phyloP scores from a whole-genome alignment of 73 alveolate species.

The Paramecium biaurelia region DNA sequence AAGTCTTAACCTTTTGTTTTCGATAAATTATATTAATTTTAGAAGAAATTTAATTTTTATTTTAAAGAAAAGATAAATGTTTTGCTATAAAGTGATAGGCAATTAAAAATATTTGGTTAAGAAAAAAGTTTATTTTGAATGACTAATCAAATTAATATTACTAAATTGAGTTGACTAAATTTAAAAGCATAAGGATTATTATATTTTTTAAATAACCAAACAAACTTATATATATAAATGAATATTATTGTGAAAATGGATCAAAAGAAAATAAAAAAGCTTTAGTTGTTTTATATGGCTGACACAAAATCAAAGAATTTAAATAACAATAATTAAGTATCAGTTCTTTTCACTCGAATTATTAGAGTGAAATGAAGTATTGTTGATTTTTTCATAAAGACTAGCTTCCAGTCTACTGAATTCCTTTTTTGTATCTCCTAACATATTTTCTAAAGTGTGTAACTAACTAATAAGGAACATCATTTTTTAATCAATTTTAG shows the following conservation, averaged over 20 bases:
- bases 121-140: neutral
- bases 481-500: conserved; percentile 52
- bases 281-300: neutral
- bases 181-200: neutral
- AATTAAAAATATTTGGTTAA: neutral
- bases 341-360: conserved; percentile 37
- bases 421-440: conserved; percentile 49
- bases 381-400: conserved; percentile 43
- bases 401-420: conserved; percentile 44
- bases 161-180: neutral
- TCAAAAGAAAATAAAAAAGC: neutral
- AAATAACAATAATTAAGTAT: neutral
- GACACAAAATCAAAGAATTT: neutral
- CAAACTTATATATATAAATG: neutral
- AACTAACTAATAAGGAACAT: conserved; percentile 24
- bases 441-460: conserved; percentile 41
- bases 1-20: neutral
- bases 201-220: neutral
- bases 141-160: neutral
- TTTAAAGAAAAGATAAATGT: neutral
- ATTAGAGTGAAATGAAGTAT: conserved; percentile 29
- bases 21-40: neutral
- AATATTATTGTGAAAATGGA: neutral
- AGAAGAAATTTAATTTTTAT: neutral
- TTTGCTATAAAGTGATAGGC: neutral